phyloP scores from a whole-genome alignment of 495 filamentous ascomycete species.

The Rhypophila decipiens region DNA sequence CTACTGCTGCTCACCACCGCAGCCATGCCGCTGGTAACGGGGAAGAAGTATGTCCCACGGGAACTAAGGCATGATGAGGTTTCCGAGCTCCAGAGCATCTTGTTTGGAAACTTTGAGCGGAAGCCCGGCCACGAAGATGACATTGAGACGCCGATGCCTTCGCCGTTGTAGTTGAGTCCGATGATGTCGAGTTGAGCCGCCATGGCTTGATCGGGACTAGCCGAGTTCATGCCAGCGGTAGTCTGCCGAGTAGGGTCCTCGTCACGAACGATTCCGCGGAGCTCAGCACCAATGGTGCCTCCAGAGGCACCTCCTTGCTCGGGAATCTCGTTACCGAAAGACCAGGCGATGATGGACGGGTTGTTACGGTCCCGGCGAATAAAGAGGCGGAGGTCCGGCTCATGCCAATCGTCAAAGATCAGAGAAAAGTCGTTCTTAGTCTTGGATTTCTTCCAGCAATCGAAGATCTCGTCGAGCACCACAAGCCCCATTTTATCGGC shows the following conservation, averaged over 20 bases:
- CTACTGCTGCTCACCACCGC: constrained; percentile 14
- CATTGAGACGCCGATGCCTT: constrained; percentile 30
- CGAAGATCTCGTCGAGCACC: constrained; percentile 49
- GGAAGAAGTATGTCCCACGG: constrained; percentile 45
- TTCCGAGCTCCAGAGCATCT: constrained; percentile 41
- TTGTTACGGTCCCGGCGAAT: constrained; percentile 46
- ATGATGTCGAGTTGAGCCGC: constrained; percentile 34
- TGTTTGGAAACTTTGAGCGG: constrained; percentile 33
- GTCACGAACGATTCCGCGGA: constrained; percentile 26
- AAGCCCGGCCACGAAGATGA: constrained; percentile 24
- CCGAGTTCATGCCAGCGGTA: constrained; percentile 37
- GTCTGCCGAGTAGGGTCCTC: constrained; percentile 38
- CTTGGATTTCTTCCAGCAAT: constrained; percentile 38
- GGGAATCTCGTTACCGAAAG: constrained; percentile 41
- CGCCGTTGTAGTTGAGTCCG: constrained; percentile 46
- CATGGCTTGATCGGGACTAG: constrained; percentile 22
- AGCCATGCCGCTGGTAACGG: constrained; percentile 31
- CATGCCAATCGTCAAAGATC: constrained; percentile 42
- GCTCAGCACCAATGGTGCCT: constrained; percentile 19
- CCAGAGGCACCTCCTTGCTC: constrained; percentile 29
- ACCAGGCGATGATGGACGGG: constrained; percentile 44
- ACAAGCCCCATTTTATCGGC: constrained; percentile 53
- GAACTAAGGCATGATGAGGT: constrained; percentile 36
- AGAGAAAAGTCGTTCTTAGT: constrained; percentile 39
- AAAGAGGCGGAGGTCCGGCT: constrained; percentile 40